Evolutionary conservation across 1,139 yeast species (phyloP).

Genomic region (Geotrichum fermentans): DNA sequence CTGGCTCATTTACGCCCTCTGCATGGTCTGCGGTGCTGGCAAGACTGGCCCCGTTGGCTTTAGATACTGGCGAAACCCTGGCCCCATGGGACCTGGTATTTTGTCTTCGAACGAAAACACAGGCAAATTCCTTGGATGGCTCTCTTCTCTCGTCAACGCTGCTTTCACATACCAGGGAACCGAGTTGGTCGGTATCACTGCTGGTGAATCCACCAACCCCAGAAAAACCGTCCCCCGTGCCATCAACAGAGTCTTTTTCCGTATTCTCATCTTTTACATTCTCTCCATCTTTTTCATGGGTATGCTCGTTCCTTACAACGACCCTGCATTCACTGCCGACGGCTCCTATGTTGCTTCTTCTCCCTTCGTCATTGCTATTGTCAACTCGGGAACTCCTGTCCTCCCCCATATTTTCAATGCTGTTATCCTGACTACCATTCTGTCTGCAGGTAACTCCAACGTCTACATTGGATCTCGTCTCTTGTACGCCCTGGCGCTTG

Average conservation of each 20-base stretch:
- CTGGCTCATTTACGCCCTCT: constrained; percentile 57
- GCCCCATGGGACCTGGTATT: constrained; percentile 45
- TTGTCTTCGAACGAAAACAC: constrained; percentile 40
- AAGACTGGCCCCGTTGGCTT: constrained; percentile 45
- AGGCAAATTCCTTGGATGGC: constrained; percentile 50
- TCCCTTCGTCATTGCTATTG: constrained; percentile 53
- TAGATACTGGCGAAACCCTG: constrained; percentile 42
- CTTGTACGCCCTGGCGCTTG: constrained; percentile 45
- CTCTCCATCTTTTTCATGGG: constrained; percentile 46
- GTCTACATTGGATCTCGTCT: constrained; percentile 49
- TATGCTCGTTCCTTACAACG: constrained; percentile 46
- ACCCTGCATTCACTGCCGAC: constrained; percentile 35
- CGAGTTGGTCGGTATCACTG: constrained; percentile 59
- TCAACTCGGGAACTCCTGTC: constrained; percentile 19
- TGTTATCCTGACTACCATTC: constrained; percentile 47
- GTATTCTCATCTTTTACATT: constrained; percentile 45
- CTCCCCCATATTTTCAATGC: constrained; percentile 41
- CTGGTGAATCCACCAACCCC: constrained; percentile 63
- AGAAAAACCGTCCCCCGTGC: constrained; percentile 53
- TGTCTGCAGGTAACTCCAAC: constrained; percentile 52
- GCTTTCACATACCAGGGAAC: constrained; percentile 67
- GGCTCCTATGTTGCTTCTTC: constrained; percentile 50
- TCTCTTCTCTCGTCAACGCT: constrained; percentile 53
- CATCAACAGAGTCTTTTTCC: constrained; percentile 55
- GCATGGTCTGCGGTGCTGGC: constrained; percentile 58